phyloP scores from a whole-genome alignment of 495 filamentous ascomycete species.

The Lasiosphaeria ovina region DNA sequence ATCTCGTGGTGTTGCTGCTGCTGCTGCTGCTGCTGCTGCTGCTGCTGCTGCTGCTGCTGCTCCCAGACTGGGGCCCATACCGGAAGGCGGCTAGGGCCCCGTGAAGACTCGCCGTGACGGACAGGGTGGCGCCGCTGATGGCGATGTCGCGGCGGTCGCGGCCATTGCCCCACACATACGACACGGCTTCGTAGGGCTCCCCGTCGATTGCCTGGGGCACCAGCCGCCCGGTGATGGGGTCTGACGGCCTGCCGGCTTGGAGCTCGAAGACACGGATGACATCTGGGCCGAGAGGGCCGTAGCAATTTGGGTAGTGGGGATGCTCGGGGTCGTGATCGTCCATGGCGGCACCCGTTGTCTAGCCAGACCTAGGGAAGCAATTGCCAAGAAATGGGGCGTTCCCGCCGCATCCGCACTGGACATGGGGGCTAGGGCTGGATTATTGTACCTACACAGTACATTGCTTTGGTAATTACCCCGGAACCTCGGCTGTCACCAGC shows the following conservation, averaged over 20 bases:
- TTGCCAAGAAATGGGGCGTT: no score
- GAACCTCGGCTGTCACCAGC: no score
- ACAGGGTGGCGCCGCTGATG: slow-evolving; percentile 20
- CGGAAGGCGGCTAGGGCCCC: slow-evolving; percentile 19
- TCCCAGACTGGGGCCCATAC: slow-evolving; percentile 2
- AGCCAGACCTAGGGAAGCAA: no score
- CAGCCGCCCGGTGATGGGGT: slow-evolving; percentile 15
- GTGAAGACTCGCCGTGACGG: slow-evolving; percentile 23
- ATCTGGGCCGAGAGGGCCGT: slow-evolving; percentile 8
- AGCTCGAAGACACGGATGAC: slow-evolving; percentile 21
- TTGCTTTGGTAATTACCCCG: no score
- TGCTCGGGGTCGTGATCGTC: not conserved
- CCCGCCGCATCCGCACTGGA: no score
- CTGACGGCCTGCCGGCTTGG: slow-evolving; percentile 13
- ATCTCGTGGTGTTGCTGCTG: not conserved
- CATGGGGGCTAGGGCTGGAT: no score
- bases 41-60: not conserved
- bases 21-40: not conserved
- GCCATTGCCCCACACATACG: slow-evolving; percentile 35
- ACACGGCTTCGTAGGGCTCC: slow-evolving; percentile 32
- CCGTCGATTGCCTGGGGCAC: slow-evolving; percentile 17
- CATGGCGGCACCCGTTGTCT: no score
- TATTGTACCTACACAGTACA: no score
- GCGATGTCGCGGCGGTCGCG: slow-evolving; percentile 9
- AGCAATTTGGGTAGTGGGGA: slow-evolving; percentile 8